phyloP scores from a whole-genome alignment of 148 eudicot genomes.

The Rhododendron ovatum region DNA sequence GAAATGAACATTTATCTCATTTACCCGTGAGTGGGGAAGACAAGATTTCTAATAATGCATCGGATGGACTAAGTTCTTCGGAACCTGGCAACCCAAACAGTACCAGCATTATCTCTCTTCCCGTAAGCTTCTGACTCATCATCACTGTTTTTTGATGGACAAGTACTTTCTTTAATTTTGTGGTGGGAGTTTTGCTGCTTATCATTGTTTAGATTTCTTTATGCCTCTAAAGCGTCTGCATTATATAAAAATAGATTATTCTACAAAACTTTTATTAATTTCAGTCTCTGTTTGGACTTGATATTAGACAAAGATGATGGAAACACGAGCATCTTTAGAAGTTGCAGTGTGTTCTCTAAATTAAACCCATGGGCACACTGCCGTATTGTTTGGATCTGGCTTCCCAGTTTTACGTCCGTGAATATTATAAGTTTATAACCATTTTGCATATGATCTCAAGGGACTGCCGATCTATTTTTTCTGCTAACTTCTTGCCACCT shows the following conservation, averaged over 20 bases:
- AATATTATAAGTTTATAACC: not conserved
- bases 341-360: not conserved
- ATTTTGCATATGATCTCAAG: not conserved
- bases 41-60: slow-evolving; percentile 2
- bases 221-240: not conserved
- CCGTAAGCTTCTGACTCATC: slow-evolving; percentile 12
- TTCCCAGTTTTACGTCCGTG: not conserved
- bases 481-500: not conserved
- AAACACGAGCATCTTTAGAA: not conserved
- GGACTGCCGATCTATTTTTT: not conserved
- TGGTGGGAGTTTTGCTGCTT: not conserved
- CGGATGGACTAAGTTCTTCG: not conserved
- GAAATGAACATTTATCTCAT: not conserved
- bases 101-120: not conserved
- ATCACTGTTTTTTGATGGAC: not conserved
- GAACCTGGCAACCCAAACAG: not conserved
- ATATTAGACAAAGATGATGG: not conserved
- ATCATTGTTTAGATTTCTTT: not conserved
- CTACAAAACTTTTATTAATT: not conserved
- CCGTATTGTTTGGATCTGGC: not conserved
- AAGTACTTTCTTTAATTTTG: not conserved
- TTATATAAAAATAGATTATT: not conserved
- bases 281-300: not conserved
- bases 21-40: not conserved
- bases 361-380: not conserved